Evolutionary conservation across 108 stramenopile species (phyloP), one percentile per base, ranked within the genome.

Genomic region (Conticribra guillardii): DNA sequence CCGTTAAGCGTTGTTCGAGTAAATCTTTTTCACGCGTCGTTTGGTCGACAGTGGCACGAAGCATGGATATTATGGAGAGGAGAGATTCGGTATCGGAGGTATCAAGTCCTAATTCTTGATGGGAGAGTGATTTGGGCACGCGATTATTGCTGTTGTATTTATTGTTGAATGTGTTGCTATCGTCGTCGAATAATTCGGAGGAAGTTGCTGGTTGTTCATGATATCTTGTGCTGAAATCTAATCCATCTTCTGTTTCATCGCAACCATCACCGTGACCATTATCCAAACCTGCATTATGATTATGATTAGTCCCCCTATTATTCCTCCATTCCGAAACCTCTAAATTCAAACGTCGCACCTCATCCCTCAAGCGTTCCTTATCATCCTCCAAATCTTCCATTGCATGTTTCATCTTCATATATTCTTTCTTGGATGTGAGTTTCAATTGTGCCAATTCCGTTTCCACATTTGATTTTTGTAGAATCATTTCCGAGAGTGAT

Each of bases 1-100:
- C 73, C 23, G 31, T 11, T 17, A 74, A 23, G 0, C 58, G 73
- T 66, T 66, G 45, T 52, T 74, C 64, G 15, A 74, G 55, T 4
- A 49, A 7, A 29, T 74, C 73, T 54, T 66, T 59, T 46, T 74
- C 73, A 17, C 51, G 31, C 41, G 32, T 65, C 57, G 44, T 21
- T 66, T 74, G 64, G 11, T 74, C 64, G 15, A 74, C 64, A 2
- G 57, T 51, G 50, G 54, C 41, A 27, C 73, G 64, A 33, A 74
- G 52, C 55, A 65, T 66, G 0, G 57, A 23, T 19, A 74, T 74
- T 4, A 74, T 74, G 29, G 73, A 66, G 59, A 64, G 64, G 23
- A 74, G 55, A 15, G 64, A 74, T 15, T 53, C 29, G 21, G 64
- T 58, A 44, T 74, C 73, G 18, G 73, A 28, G 24, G 32, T 31